Conservation (phyloP, 1,139 yeast species). For the Suhomyces taliae region DNA sequence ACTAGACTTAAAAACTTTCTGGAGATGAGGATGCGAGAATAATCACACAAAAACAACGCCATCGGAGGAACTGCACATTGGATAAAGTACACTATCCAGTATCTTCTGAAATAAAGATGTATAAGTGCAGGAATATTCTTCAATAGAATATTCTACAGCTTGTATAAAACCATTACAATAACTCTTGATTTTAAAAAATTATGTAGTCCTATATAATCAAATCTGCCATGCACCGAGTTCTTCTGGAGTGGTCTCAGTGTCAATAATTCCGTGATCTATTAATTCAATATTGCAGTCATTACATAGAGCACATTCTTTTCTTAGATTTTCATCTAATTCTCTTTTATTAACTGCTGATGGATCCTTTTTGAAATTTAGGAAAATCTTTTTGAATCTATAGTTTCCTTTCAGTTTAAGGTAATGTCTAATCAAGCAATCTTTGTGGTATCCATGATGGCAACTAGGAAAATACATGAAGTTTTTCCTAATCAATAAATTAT, state of each 20-base stretch:
- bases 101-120: too few relatives aligned
- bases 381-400: constrained; percentile 62
- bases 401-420: constrained; percentile 63
- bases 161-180: too few relatives aligned
- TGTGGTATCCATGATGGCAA: constrained; percentile 88
- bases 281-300: constrained; percentile 71
- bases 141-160: too few relatives aligned
- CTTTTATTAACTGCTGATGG: constrained; percentile 21
- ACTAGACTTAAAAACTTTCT: constrained; percentile 6
- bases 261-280: constrained; percentile 54
- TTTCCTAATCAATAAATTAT: constrained; percentile 64
- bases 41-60: constrained; percentile 2
- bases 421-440: constrained; percentile 72
- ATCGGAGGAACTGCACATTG: not conserved
- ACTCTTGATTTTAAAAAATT: too few relatives aligned
- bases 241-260: constrained; percentile 20
- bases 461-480: constrained; percentile 79
- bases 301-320: constrained; percentile 76
- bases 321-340: constrained; percentile 60
- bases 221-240: constrained; percentile 30
- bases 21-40: constrained; percentile 7
- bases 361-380: constrained; percentile 19
- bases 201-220: constrained; percentile 3
- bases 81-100: too few relatives aligned
- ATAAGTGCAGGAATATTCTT: not conserved